Evolutionary conservation across 1,284 basidiomycete species (phyloP).

Genomic region (Volvariella volvacea): DNA sequence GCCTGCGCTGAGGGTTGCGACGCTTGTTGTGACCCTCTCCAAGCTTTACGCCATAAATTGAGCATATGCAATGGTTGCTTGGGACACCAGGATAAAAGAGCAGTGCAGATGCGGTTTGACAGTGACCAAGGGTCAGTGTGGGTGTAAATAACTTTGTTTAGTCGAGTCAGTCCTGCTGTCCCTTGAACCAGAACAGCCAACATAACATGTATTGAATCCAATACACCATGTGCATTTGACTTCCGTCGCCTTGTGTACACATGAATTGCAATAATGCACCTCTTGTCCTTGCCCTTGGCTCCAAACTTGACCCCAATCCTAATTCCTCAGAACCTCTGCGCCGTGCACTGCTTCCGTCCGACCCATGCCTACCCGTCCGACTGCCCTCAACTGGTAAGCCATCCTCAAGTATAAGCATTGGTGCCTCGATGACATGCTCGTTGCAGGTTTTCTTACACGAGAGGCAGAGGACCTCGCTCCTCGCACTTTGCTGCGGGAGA

Average conservation of each 20-base stretch:
- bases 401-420: constrained; percentile 1
- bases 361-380: constrained; percentile 60
- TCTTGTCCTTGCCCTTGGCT: constrained; percentile 34
- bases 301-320: constrained; percentile 19
- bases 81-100: too few species aligned
- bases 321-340: too few species aligned
- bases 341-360: constrained; percentile 32
- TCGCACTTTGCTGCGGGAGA: constrained; percentile 11
- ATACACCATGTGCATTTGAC: neutral
- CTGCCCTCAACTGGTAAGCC: constrained; percentile 57
- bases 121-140: too few species aligned
- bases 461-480: constrained; percentile 56
- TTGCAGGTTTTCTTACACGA: constrained; percentile 56
- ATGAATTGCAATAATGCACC: constrained; percentile 50
- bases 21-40: too few species aligned
- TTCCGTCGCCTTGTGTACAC: neutral
- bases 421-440: constrained; percentile 3
- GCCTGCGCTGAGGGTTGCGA: too few species aligned
- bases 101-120: too few species aligned
- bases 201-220: too few species aligned
- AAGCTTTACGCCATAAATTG: too few species aligned
- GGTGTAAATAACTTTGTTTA: too few species aligned
- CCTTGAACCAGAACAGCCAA: too few species aligned
- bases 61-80: too few species aligned
- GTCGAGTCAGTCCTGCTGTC: too few species aligned